These are phyloP conservation scores for Cladophialophora carrionii DNA, from an alignment of 2,329 filamentous ascomycete genomes.

Conservation along the genomic window DNA sequence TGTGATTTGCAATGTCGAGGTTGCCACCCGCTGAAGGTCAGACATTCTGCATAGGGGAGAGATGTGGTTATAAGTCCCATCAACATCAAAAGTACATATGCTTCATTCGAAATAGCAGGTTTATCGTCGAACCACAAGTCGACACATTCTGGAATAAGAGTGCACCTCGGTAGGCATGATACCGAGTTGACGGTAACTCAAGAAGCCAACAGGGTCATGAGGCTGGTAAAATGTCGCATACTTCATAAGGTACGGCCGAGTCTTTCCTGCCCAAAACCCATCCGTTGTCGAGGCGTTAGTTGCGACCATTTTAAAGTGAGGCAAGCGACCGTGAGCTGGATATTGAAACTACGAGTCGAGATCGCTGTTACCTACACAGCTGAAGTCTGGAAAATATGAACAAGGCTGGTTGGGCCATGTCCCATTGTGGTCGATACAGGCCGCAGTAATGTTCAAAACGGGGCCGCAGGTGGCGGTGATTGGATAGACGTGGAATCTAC, in stretches of 20 bases:
- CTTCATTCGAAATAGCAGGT: neutral
- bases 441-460: neutral
- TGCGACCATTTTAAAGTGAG: constrained; percentile 5
- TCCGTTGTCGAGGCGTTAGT: neutral
- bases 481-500: neutral
- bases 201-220: constrained; percentile 8
- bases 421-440: constrained; percentile 9
- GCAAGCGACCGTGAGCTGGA: neutral
- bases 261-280: neutral
- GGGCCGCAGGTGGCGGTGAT: neutral
- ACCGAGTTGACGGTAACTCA: constrained; percentile 6
- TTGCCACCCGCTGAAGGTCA: constrained; percentile 12
- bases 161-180: constrained; percentile 16
- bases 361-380: neutral
- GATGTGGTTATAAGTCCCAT: constrained; percentile 14
- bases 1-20: constrained; percentile 10
- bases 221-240: constrained; percentile 18
- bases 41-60: constrained; percentile 10
- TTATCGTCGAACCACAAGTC: constrained; percentile 8
- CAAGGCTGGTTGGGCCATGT: constrained; percentile 18
- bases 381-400: constrained; percentile 5
- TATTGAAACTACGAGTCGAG: constrained; percentile 3
- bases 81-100: neutral
- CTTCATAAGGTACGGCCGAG: constrained; percentile 14
- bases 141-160: constrained; percentile 3